phyloP scores from a whole-genome alignment of 2,329 filamentous ascomycete species.

The Periconia sp. region DNA sequence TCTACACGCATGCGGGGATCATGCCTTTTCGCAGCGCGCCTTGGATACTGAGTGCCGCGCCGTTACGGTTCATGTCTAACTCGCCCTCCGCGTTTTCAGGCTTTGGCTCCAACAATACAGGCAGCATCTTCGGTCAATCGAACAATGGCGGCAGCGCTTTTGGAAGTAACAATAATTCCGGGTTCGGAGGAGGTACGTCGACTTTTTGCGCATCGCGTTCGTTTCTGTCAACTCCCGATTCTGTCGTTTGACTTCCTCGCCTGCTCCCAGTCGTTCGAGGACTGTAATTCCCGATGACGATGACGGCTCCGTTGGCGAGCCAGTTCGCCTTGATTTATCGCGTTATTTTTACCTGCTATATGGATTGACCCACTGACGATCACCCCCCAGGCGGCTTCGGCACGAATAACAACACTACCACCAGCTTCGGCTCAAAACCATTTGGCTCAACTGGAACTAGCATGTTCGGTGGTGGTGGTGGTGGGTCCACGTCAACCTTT shows the following conservation, averaged over 20 bases:
- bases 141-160: constrained; percentile 34
- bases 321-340: not conserved
- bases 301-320: not conserved
- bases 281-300: not conserved
- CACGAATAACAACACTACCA: constrained; percentile 40
- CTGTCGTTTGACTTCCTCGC: constrained; percentile 11
- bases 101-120: constrained; percentile 42
- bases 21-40: constrained; percentile 30
- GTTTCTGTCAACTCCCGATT: constrained; percentile 6
- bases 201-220: constrained; percentile 36
- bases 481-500: constrained; percentile 15
- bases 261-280: constrained; percentile 1
- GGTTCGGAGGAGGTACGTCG: constrained; percentile 44
- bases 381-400: constrained; percentile 42
- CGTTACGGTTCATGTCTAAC: constrained; percentile 40
- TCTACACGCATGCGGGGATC: constrained; percentile 13
- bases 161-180: constrained; percentile 34
- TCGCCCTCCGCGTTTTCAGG: constrained; percentile 42
- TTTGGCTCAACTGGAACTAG: constrained; percentile 51
- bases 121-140: constrained; percentile 35
- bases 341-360: not conserved
- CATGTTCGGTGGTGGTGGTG: constrained; percentile 28
- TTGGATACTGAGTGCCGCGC: constrained; percentile 28
- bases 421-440: constrained; percentile 33
- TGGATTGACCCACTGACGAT: constrained; percentile 21